Conservation (phyloP, 352 stramenopile genomes). For the Globisporangium uncinulatum region DNA sequence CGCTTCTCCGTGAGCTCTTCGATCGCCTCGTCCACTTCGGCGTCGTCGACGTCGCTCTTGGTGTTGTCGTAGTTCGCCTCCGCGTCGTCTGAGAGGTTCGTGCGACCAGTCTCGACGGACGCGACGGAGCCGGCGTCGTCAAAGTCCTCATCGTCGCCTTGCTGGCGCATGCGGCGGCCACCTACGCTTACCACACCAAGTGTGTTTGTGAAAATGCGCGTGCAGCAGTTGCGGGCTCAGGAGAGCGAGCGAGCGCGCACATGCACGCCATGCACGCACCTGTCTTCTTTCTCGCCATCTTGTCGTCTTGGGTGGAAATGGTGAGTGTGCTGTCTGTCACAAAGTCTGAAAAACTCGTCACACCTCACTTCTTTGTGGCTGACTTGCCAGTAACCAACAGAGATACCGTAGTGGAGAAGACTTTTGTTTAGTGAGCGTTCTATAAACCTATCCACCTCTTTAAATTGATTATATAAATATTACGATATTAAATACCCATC, state of each 20-base stretch:
- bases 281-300: constrained; percentile 66
- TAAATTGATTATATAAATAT: too few species aligned
- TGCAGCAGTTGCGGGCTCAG: background rate
- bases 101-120: constrained; percentile 61
- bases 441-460: background rate
- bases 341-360: too few species aligned
- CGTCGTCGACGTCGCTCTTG: constrained; percentile 53
- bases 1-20: constrained; percentile 77
- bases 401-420: too few species aligned
- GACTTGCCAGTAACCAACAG: too few species aligned
- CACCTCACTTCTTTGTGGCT: too few species aligned
- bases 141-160: constrained; percentile 57
- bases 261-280: constrained; percentile 20
- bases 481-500: too few species aligned
- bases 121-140: constrained; percentile 64
- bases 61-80: constrained; percentile 61
- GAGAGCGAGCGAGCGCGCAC: background rate
- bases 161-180: constrained; percentile 44
- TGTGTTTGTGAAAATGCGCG: constrained; percentile 1
- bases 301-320: constrained; percentile 1
- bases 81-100: constrained; percentile 53
- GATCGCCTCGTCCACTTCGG: constrained; percentile 64
- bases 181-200: background rate
- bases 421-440: background rate
- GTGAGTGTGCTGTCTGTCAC: background rate